Evolutionary conservation across 1,284 basidiomycete genomes (phyloP), one percentile per base, ranked within the genome.

Genomic region (Ceratobasidium sp.): DNA sequence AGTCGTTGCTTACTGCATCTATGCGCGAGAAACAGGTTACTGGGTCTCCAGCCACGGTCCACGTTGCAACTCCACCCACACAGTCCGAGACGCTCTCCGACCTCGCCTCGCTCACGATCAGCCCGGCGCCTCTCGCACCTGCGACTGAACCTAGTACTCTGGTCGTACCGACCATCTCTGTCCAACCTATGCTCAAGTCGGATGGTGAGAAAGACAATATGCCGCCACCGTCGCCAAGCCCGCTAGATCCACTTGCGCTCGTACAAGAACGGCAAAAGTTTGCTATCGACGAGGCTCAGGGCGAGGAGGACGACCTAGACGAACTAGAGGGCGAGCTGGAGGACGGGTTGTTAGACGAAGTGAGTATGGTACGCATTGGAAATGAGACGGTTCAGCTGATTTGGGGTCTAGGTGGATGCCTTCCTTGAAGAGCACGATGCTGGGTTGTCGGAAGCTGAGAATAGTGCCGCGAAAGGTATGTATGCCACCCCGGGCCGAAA

Each of bases 391-490:
- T 25, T 29, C 25, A 6, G 46, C 40, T 49, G 54, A 70, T 78
- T 57, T 57, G 73, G 17, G 66, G 13, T 15, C 65, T 78, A 91
- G 90, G 94, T 95, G 73, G 95, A 97, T 82, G 95, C 95, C 1
- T 97, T 97, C 88, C 86, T 97, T 70, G 95, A 97, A 82, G 95
- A 91, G 15, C 91, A 97, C 82, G 95, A 96, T 84, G 91, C 91
- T 34, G 95, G 95, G 1, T 85, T 97, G 70, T 92, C 92, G 25
- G 94, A 94, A 73, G 93, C 92, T 22, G 93, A 96, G 82, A 92
- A 94, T 84, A 90, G 91, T 81, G 88, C 93, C n/a, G 93, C 92
- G 2, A 90, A 93, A 64, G 85, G 85, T 76, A 76, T 81, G 78
- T 43, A 7, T 22, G n/a, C 11, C 57, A 11, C 43, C 19, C 17